Evolutionary conservation across 2,329 filamentous ascomycete genomes (phyloP).

Genomic region (Colletotrichum lentis): DNA sequence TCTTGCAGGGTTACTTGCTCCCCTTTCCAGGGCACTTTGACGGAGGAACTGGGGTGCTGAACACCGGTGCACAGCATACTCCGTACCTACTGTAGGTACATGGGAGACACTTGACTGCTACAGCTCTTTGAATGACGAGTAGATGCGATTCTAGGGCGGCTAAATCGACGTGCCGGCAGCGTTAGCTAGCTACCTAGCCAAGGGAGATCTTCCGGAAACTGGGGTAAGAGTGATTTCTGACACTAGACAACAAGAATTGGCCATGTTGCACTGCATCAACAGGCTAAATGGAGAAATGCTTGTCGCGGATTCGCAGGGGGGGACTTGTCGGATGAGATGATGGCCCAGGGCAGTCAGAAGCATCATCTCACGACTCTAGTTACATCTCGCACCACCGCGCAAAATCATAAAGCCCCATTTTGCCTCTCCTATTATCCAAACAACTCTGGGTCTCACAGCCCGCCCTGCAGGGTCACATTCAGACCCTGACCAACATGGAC

Average conservation of each 20-base stretch:
- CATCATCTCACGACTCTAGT: too few species aligned
- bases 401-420: neutral
- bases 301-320: neutral
- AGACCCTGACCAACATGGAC: constrained; percentile 26
- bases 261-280: neutral
- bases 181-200: neutral
- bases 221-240: neutral
- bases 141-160: constrained; percentile 9
- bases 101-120: too few species aligned
- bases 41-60: neutral
- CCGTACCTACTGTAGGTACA: too few species aligned
- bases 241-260: neutral
- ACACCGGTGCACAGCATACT: too few species aligned
- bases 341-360: too few species aligned
- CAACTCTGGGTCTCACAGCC: too few species aligned
- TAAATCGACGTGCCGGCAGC: constrained; percentile 23
- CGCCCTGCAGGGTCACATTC: too few species aligned
- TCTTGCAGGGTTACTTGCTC: too few species aligned
- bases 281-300: constrained; percentile 24
- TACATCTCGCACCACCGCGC: too few species aligned
- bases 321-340: too few species aligned
- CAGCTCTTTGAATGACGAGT: neutral
- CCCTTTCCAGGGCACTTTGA: neutral
- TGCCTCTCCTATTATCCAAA: too few species aligned
- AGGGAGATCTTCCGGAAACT: constrained; percentile 19